Conservation (phyloP, 2,329 filamentous ascomycete genomes). For the Aspergillus latus region DNA sequence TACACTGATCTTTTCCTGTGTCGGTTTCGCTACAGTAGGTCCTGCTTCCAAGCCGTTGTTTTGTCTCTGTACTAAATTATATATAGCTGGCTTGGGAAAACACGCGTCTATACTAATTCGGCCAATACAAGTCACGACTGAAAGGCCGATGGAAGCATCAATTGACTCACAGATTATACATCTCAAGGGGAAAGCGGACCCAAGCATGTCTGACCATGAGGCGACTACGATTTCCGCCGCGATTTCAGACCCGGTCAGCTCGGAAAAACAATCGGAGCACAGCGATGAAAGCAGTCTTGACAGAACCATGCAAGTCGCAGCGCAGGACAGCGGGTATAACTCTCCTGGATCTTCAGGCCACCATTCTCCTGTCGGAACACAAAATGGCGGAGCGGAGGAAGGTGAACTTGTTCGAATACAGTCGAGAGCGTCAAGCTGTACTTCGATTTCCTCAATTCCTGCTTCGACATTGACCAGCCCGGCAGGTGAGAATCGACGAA, state of each 20-base stretch:
- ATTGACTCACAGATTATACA: neutral
- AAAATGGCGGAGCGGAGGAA: conserved; percentile 29
- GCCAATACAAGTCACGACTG: neutral
- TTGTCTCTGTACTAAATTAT: neutral
- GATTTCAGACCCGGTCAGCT: neutral
- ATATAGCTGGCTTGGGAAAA: neutral
- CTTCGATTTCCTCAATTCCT: conserved; percentile 44
- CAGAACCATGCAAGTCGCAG: conserved; percentile 22
- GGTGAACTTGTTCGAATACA: conserved; percentile 25
- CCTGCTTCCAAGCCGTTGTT: neutral
- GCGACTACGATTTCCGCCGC: neutral
- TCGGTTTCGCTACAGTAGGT: neutral
- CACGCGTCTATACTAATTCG: neutral
- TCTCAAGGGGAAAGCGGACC: neutral
- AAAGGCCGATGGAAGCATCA: neutral
- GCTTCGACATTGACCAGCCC: conserved; percentile 39
- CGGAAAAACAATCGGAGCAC: conserved; percentile 7
- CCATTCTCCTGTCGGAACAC: conserved; percentile 29
- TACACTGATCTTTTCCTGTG: neutral
- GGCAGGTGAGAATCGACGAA: conserved; percentile 26
- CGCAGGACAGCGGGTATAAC: conserved; percentile 32
- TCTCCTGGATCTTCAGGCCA: conserved; percentile 36
- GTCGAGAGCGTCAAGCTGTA: conserved; percentile 39
- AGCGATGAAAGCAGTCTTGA: conserved; percentile 15
- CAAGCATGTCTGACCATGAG: neutral